Percentiles rank a stretch among this genome's conserved stretches.
phyloP scores from a whole-genome alignment of 805 yeast species.

The Yamadazyma sp. region DNA sequence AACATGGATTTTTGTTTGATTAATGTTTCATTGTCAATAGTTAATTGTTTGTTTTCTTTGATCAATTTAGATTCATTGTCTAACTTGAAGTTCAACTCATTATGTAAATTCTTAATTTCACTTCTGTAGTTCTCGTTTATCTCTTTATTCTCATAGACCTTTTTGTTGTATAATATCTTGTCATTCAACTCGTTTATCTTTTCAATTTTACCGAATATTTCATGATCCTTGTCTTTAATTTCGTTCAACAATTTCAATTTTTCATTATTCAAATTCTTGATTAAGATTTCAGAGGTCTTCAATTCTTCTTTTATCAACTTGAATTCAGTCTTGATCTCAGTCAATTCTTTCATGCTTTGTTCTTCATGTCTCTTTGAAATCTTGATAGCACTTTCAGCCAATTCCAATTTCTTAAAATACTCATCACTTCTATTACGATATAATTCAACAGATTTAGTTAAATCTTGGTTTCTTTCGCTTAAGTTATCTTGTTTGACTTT shows the following conservation, averaged over 20 bases:
- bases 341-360: slow-evolving; percentile 48
- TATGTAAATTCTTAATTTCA: slow-evolving; percentile 53
- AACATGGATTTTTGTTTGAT: slow-evolving; percentile 21
- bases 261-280: slow-evolving; percentile 50
- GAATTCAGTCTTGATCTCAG: slow-evolving; percentile 39
- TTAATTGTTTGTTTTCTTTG: slow-evolving; percentile 59
- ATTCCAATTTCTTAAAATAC: slow-evolving; percentile 67
- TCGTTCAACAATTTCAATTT: slow-evolving; percentile 52
- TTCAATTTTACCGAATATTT: slow-evolving; percentile 47
- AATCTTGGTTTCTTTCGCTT: slow-evolving; percentile 52
- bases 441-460: slow-evolving; percentile 52
- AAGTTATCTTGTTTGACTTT: slow-evolving; percentile 58
- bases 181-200: slow-evolving; percentile 51
- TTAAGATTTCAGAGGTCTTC: slow-evolving; percentile 48
- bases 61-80: slow-evolving; percentile 65
- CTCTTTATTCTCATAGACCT: slow-evolving; percentile 40
- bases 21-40: slow-evolving; percentile 54
- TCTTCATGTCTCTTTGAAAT: slow-evolving; percentile 63
- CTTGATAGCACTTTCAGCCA: slow-evolving; percentile 70
- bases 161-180: slow-evolving; percentile 51
- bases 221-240: slow-evolving; percentile 55
- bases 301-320: slow-evolving; percentile 51
- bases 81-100: slow-evolving; percentile 51
- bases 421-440: slow-evolving; percentile 74
- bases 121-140: slow-evolving; percentile 43